Evolutionary conservation across 2,329 filamentous ascomycete species (phyloP).

Genomic region (Hypoxylon rubiginosum): DNA sequence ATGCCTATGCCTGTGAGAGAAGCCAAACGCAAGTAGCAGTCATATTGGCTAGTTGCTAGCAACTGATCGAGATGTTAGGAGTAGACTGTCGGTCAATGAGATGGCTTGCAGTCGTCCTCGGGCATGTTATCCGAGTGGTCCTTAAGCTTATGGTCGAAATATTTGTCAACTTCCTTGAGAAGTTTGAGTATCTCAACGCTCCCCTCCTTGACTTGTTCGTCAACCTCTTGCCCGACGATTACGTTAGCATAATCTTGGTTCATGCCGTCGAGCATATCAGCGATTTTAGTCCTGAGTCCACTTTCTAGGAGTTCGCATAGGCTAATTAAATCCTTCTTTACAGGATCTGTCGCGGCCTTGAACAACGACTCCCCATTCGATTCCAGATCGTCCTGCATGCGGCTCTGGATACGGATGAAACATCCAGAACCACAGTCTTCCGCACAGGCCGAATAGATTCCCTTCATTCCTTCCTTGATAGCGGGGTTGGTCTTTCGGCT

Average conservation of each 20-base stretch:
- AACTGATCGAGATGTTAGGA: background rate
- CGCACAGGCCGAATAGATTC: conserved; percentile 23
- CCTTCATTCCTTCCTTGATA: conserved; percentile 21
- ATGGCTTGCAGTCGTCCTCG: background rate
- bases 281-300: conserved; percentile 10
- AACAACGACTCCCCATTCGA: conserved; percentile 12
- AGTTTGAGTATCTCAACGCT: conserved; percentile 22
- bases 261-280: conserved; percentile 22
- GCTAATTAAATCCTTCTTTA: conserved; percentile 11
- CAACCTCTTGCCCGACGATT: conserved; percentile 10
- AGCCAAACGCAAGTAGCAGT: background rate
- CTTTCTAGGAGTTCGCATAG: conserved; percentile 20
- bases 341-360: background rate
- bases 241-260: conserved; percentile 32
- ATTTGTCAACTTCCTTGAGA: conserved; percentile 26
- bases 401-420: conserved; percentile 32
- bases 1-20: background rate
- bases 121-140: background rate
- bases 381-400: conserved; percentile 24
- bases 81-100: background rate
- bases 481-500: conserved; percentile 25
- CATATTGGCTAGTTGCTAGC: background rate
- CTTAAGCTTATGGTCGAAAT: conserved; percentile 7
- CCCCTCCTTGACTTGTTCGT: too few species aligned
- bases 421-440: conserved; percentile 31